phyloP scores from a whole-genome alignment of 2,329 filamentous ascomycete species.

The Fusarium circinatum region DNA sequence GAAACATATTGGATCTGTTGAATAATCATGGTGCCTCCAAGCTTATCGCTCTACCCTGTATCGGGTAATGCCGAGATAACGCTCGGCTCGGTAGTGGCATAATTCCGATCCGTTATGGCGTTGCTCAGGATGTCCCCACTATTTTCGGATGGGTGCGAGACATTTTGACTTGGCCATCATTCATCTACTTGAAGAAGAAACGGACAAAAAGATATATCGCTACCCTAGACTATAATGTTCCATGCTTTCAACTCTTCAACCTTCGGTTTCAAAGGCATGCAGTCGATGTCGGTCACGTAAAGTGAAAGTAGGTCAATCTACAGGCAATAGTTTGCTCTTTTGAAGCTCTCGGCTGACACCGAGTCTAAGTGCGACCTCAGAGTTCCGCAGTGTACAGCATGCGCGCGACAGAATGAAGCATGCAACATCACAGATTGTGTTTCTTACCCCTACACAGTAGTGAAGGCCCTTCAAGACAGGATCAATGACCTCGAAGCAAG shows the following conservation, averaged over 20 bases:
- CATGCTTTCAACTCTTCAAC: neutral
- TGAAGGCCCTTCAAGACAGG: neutral
- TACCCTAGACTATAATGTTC: neutral
- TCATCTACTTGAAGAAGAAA: rapidly evolving
- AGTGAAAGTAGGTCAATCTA: conserved; percentile 1
- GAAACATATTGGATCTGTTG: too few species aligned
- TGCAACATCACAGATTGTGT: conserved; percentile 1
- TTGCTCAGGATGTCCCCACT: neutral
- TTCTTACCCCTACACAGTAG: neutral
- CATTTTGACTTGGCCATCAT: neutral
- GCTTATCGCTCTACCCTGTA: too few species aligned
- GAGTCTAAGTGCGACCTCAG: conserved; percentile 2
- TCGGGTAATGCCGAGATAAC: neutral
- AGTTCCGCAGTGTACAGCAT: neutral
- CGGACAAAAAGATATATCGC: rapidly evolving
- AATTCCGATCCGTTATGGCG: conserved; percentile 2
- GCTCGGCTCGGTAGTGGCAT: neutral
- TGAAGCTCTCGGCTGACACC: conserved; percentile 7
- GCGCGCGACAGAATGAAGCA: neutral
- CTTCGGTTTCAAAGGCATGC: neutral
- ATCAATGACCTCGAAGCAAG: conserved; percentile 2
- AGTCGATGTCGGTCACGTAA: conserved; percentile 1
- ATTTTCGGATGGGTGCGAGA: neutral
- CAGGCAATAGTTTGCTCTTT: too few species aligned
- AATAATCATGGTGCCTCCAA: too few species aligned